These are phyloP conservation scores for Pyricularia grisea DNA, from an alignment of 2,329 filamentous ascomycete genomes.

Conservation along the genomic window DNA sequence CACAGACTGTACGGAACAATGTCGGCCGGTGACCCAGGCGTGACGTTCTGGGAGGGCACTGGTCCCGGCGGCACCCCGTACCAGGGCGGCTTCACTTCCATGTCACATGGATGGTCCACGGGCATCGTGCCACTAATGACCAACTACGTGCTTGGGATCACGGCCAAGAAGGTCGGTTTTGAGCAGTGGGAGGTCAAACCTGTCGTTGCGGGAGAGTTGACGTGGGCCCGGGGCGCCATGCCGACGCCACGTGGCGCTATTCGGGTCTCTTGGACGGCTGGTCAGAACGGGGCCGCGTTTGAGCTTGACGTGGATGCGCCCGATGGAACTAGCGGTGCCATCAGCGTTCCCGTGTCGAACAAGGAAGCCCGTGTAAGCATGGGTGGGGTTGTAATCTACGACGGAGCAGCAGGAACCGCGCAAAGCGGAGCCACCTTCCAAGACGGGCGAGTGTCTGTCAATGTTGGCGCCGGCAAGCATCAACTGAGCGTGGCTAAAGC, in stretches of 20 bases:
- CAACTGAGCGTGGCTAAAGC: background rate
- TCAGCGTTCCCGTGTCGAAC: constrained; percentile 14
- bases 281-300: constrained; percentile 10
- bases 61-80: constrained; percentile 31
- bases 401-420: constrained; percentile 25
- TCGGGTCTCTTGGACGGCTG: constrained; percentile 25
- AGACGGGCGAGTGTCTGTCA: constrained; percentile 6
- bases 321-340: constrained; percentile 16
- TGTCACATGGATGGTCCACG: constrained; percentile 42
- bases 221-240: constrained; percentile 33
- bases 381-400: constrained; percentile 12
- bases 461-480: constrained; percentile 9
- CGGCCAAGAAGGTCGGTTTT: constrained; percentile 33
- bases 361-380: constrained; percentile 10
- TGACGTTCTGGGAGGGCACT: constrained; percentile 43
- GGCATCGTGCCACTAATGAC: constrained; percentile 37
- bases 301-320: constrained; percentile 22
- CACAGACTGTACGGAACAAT: constrained; percentile 40
- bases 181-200: constrained; percentile 29
- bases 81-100: constrained; percentile 34
- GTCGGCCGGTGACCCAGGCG: constrained; percentile 31
- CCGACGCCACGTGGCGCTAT: constrained; percentile 30
- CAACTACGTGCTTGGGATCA: constrained; percentile 36
- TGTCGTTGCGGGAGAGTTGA: constrained; percentile 20
- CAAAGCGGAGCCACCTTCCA: constrained; percentile 16